Percentiles rank a stretch among this genome's conserved stretches.
These are phyloP conservation scores for Starmerella tilneyi DNA, from an alignment of 805 yeast species.

Conservation along the genomic window DNA sequence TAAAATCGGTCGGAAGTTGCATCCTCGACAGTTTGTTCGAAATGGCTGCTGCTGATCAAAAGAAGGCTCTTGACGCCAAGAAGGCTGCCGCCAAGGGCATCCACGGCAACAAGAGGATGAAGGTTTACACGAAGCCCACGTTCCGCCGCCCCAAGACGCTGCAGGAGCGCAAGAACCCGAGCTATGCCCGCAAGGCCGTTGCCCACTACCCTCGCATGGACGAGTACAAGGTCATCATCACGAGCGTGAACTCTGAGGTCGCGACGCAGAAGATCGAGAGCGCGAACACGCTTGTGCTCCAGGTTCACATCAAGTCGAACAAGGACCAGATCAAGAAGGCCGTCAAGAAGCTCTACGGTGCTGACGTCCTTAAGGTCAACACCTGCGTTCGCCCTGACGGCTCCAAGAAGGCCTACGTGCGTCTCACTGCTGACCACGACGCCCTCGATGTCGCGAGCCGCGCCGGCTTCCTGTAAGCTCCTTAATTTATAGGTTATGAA, in stretches of 20 bases:
- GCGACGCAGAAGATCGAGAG: conserved; percentile 99
- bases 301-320: conserved; percentile 94
- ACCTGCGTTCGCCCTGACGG: conserved; percentile 98
- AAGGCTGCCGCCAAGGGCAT: conserved; percentile 98
- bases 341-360: conserved; percentile 95
- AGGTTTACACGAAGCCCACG: conserved; percentile 89
- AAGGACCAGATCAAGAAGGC: conserved; percentile 97
- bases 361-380: conserved; percentile 88
- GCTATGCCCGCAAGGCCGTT: conserved; percentile 88
- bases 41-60: conserved; percentile 31
- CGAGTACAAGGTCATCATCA: conserved; percentile 84
- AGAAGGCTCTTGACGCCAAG: conserved; percentile 95
- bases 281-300: conserved; percentile 98
- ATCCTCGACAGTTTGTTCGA: conserved; percentile 5
- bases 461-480: conserved; percentile 88
- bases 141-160: conserved; percentile 98
- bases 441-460: conserved; percentile 99
- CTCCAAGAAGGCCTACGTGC: conserved; percentile 98
- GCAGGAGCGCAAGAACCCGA: conserved; percentile 86
- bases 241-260: conserved; percentile 95
- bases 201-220: conserved; percentile 97
- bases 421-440: conserved; percentile 97
- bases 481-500: conserved; percentile 19
- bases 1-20: conserved; percentile 4
- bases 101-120: conserved; percentile 77